Conservation (phyloP, 2,329 filamentous ascomycete species). For the Metarhizium humberi region DNA sequence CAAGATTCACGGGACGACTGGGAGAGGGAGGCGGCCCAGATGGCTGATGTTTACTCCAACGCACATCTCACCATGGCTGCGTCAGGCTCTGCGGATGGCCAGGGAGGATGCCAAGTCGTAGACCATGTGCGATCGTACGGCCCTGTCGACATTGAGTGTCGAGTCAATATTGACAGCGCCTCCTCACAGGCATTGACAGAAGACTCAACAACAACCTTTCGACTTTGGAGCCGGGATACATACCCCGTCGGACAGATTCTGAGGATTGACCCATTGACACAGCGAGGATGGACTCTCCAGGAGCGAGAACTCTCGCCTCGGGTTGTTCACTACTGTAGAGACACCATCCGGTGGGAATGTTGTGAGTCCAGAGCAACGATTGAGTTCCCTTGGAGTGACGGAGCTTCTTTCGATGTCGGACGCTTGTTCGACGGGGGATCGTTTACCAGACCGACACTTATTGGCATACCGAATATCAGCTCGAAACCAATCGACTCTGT, state of each 20-base stretch:
- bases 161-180: not conserved
- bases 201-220: not conserved
- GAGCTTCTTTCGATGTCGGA: not conserved
- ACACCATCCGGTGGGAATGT: slow-evolving; percentile 1
- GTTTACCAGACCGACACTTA: not conserved
- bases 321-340: not conserved
- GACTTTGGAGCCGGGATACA: slow-evolving; percentile 1
- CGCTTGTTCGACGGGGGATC: not conserved
- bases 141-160: slow-evolving; percentile 1
- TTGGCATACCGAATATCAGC: not conserved
- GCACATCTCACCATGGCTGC: slow-evolving; percentile 6
- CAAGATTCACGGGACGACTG: slow-evolving; percentile 13
- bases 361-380: not conserved
- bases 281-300: slow-evolving; percentile 2
- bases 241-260: slow-evolving; percentile 1
- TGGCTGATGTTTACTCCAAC: slow-evolving; percentile 11
- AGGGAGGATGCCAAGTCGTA: not conserved
- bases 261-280: not conserved
- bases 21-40: slow-evolving; percentile 8
- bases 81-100: not conserved
- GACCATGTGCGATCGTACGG: not conserved
- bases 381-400: slow-evolving; percentile 2
- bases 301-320: not conserved
- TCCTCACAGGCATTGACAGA: not conserved
- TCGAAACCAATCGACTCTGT: not conserved